Evolutionary conservation across 2,329 filamentous ascomycete genomes (phyloP), one percentile per base, ranked within the genome.

Genomic region (Trichoderma sp.): DNA sequence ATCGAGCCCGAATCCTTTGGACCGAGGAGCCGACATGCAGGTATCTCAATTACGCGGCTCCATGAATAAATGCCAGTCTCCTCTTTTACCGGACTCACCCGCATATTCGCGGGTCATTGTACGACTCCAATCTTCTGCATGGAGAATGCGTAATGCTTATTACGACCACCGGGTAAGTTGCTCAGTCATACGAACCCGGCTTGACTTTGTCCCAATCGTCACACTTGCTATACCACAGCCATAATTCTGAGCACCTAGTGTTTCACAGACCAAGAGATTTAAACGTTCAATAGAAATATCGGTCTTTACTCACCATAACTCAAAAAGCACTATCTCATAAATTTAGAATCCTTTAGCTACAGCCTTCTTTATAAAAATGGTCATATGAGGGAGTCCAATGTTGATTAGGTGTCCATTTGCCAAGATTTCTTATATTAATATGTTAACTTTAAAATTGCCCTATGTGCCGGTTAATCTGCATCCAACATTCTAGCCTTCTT

Each of bases 11-110:
- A 24, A 33, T 27, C 68, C 59, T 63, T 63, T 71, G 11, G 59
- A 31, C 68, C 68, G 68, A 63, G 59, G 68, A 35, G 27, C 68
- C 59, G 35, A 53, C 4, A 3, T 18, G 7, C 33, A 24, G 21
- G 12, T 3, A 6, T 9, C 27, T 21, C 12, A 27, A 31, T 50
- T 21, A 3, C 18, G 38, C 38, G 9, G 12, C 29, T 33, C 1
- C 31, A 6, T 18, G 6, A 8, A 14, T 4, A 27, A 45, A 12
- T 11, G 21, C 14, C 6, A 6, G 7, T 27, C 3, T 21, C n/a
- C 14, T 12, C 27, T 24, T 71, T 27, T 63, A 2, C 68, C 33
- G 35, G 41, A 7, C 41, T 45, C 53, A 24, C 7, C 8, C 6
- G 6, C 53, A 16, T 16, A 27, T 18, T 29, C n/a, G n/a, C 3